Base-by-base conservation (phyloP, 441 rosid species). In the Adansonia madagascariensis region DNA sequence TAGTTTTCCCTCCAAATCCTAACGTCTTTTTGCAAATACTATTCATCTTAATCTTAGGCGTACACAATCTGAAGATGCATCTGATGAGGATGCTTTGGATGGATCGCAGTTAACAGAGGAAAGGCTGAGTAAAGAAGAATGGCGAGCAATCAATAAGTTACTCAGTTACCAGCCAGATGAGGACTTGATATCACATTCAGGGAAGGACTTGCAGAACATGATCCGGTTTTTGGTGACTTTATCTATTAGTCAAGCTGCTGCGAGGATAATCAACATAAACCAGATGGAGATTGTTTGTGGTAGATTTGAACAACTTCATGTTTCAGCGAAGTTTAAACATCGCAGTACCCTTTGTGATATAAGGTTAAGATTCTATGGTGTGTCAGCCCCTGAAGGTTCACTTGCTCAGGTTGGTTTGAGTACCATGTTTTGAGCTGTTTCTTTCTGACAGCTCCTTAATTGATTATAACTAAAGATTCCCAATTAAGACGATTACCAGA, bases 301-400 rank as follows among this genome's bases (percentile, higher is more conserved):
- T 82, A 87, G 95, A 88, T 97, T 92, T 87, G 98, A 97, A 92
- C 92, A 94, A 77, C 95, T 97, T 53, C 83, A 88, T 68, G 89
- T 97, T 71, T 88, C 89, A 55, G 90, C 98, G 57, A 97, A 97
- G 85, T 84, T 92, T 79, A 94, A 87, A 80, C 76, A 84, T 82
- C 94, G 91, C 67, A 86, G 95, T 82, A 89, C 90, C 66, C 92
- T 90, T 65, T 94, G 90, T 65, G 92, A 97, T 81, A 88, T 94
- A 79, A 86, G 82, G 24, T 82, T 97, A 84, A 94, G 86, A 85
- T 97, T 88, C 80, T 94, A 93, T 88, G 99, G 99, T 80, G 85
- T 97, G 84, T 94, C 97, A 75, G 91, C 94, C 67, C 99, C 98
- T 76, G 99, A 95, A 87, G 99, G 99, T 82, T 89, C 98, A 50